Evolutionary conservation across 345 rosid species (phyloP), one percentile per base, ranked within the genome.

Genomic region (Eucalyptus albens): DNA sequence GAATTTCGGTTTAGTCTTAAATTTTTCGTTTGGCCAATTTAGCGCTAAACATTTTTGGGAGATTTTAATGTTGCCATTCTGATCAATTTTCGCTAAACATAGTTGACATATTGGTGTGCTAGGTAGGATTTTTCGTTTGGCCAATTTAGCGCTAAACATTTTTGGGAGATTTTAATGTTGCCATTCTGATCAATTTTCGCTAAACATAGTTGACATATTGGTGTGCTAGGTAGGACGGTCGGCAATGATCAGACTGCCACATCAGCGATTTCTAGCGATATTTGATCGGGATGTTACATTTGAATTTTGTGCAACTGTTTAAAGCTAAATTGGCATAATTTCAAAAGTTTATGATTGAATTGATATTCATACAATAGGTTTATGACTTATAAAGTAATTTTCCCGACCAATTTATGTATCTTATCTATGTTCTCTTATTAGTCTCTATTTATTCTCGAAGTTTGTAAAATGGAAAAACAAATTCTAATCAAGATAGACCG

Each of bases 321-420:
- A 33, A 2, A 37, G 21, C 14, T 69, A 33, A 69, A 69, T 69
- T 17, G 24, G 1, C 0, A 33, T 0, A 33, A 33, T 33, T 16
- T 6, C 6, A 12, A 50, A 62, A 62, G 1, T 13, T 59, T 59
- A 24, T 26, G n/a, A 29, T 0, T 62, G 31, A 62, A 29, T 69
- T 33, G 7, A 17, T 14, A 33, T 16, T 3, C 0, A 1, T 9
- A 6, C 1, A 6, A 33, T 69, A 69, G 0, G 0, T 33, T 33
- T 69, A 69, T 2, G 2, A 69, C 1, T 33, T 2, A 69, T 33
- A 9, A 69, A 16, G 81, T 69, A 10, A 17, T 31, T 69, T 69
- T 69, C 13, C 42, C 0, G 12, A 69, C 13, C 13, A 69, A 17
- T 33, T 69, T 69, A 69, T 2, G 42, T 33, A 9, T 69, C 44